Base-by-base conservation (phyloP, 2,329 filamentous ascomycete genomes). In the Juglanconis juglandina region DNA sequence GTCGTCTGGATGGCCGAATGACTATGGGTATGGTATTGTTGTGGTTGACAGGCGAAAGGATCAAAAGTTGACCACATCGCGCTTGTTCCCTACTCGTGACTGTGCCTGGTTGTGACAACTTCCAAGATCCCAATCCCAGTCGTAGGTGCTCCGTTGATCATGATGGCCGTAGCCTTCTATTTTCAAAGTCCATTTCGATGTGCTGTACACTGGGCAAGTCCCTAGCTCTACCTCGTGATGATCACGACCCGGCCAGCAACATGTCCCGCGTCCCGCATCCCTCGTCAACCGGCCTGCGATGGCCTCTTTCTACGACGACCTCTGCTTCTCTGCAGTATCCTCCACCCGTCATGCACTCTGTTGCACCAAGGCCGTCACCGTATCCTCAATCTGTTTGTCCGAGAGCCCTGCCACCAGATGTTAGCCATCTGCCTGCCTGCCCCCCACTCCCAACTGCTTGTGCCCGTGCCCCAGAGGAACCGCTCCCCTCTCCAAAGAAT, bases 381-480 rank as follows among this genome's bases (percentile, higher is more conserved):
- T 70, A 9, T 86, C 82, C 72, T 87, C 84, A 64, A 87, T 84
- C 72, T 87, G 78, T 75, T 86, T 84, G 68, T 86, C 83, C 56
- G 80, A 77, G 54, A 87, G 72, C 41, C 83, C 78, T 79, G 59
- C 13, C 14, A 30, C 3, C 34, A 30, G 3, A 24, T n/a, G 10
- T 52, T 65, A 58, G 66, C 64, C 56, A 60, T 37, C 33, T 24
- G 24, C 1, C 24, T 24, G 24, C 1, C 24, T 24, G 24, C 24
- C 24, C 24, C 24, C 24, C 24, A 24, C 24, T 2, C 24, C 24
- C 24, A 24, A 24, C 24, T 24, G 24, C 24, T 24, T 24, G 24
- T 24, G 24, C 24, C 24, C 24, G 24, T 24, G 24, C 24, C 24
- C 24, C 24, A 24, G 24, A 24, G 24, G 24, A 24, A 24, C 24